Conservation (phyloP, 805 yeast genomes). For the Jamesozyma spencerorum region DNA sequence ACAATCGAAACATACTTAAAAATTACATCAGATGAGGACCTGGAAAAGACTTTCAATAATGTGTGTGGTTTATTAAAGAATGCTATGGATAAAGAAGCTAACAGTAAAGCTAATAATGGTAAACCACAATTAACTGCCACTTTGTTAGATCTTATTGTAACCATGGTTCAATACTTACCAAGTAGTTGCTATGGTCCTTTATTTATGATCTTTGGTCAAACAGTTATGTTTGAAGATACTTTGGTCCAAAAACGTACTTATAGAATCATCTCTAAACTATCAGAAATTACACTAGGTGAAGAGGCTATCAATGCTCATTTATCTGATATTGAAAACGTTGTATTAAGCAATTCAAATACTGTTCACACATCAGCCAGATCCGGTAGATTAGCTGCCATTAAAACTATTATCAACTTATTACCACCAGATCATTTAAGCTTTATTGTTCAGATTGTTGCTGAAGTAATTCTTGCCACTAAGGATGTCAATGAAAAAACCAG, state of each 20-base stretch:
- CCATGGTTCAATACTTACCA: constrained; percentile 81
- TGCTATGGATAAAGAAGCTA: constrained; percentile 54
- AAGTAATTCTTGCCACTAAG: constrained; percentile 82
- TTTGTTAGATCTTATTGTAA: constrained; percentile 83
- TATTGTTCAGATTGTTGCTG: constrained; percentile 76
- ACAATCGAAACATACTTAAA: constrained; percentile 74
- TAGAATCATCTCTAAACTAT: constrained; percentile 60
- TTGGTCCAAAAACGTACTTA: constrained; percentile 84
- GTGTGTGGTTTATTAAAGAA: constrained; percentile 71
- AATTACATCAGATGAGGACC: constrained; percentile 56
- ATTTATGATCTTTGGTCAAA: constrained; percentile 64
- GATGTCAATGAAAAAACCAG: constrained; percentile 90
- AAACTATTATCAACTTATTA: constrained; percentile 47
- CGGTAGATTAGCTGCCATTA: constrained; percentile 63
- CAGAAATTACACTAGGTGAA: constrained; percentile 60
- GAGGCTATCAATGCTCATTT: constrained; percentile 45
- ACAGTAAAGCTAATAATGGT: constrained; percentile 13
- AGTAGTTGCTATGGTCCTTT: constrained; percentile 59
- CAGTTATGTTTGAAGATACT: constrained; percentile 51
- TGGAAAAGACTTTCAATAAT: constrained; percentile 71
- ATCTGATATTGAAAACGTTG: constrained; percentile 47
- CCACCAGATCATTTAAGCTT: constrained; percentile 62
- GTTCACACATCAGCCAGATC: constrained; percentile 72
- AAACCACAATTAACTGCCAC: constrained; percentile 54
- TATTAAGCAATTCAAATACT: constrained; percentile 47